Percentiles rank a stretch among this genome's conserved stretches.
Conservation (phyloP, 345 rosid species). For the Pugionium cornutum region DNA sequence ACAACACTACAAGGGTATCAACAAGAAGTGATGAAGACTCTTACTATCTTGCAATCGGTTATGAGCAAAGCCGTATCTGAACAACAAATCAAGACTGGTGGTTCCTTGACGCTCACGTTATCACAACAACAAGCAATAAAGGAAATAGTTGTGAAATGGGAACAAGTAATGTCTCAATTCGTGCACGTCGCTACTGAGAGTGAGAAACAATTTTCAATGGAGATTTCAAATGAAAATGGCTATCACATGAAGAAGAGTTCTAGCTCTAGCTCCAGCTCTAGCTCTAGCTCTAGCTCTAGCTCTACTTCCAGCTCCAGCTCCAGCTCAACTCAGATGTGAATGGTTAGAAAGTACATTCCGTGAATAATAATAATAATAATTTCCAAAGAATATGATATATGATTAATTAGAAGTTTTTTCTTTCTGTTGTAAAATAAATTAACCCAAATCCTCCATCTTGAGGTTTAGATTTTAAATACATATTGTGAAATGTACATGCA, state of each 20-base stretch:
- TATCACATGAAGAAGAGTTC: conserved; percentile 27
- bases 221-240: conserved; percentile 11
- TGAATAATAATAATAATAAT: neutral
- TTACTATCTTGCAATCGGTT: conserved; percentile 33
- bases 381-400: neutral
- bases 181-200: conserved; percentile 33
- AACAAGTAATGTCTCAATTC: conserved; percentile 35
- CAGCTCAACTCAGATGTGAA: conserved; percentile 6
- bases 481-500: conserved; percentile 3
- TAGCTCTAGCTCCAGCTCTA: conserved; percentile 17
- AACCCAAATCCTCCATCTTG: neutral
- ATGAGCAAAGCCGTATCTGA: conserved; percentile 28
- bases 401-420: neutral
- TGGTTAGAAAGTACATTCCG: conserved; percentile 6
- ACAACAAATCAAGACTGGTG: conserved; percentile 19
- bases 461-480: conserved; percentile 7
- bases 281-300: neutral
- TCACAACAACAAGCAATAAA: conserved; percentile 39
- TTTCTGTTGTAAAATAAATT: neutral
- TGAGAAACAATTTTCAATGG: conserved; percentile 23
- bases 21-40: conserved; percentile 40
- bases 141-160: conserved; percentile 32
- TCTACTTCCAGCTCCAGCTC: neutral
- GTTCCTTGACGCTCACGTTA: conserved; percentile 37
- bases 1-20: conserved; percentile 37